Percentiles rank a stretch among this genome's conserved stretches.
Evolutionary conservation across 2,329 filamentous ascomycete species (phyloP).

Genomic region (Xylaria sp.): DNA sequence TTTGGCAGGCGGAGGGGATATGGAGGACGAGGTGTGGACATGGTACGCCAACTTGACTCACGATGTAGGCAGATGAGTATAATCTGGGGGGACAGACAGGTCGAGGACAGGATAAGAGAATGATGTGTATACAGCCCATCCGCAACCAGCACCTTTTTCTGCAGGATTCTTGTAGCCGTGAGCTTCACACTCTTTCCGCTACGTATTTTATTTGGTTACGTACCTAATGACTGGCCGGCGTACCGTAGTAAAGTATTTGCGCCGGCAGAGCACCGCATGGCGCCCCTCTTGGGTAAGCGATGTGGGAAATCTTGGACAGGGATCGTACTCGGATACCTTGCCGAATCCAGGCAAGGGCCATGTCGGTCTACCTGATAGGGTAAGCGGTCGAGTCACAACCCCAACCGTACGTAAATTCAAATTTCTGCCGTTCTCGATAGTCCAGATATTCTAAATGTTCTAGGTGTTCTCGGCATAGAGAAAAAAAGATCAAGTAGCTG

Average conservation of each 20-base stretch:
- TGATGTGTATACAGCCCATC: neutral
- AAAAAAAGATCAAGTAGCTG: too few relatives aligned
- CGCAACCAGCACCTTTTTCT: neutral
- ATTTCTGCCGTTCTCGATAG: neutral
- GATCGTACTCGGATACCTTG: neutral
- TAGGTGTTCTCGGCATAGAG: too few relatives aligned
- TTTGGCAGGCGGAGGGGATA: slow-evolving; percentile 19
- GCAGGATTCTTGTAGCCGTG: neutral
- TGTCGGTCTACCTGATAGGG: slow-evolving; percentile 16
- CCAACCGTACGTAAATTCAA: neutral
- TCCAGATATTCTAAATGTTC: neutral
- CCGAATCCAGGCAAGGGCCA: neutral
- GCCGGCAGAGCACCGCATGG: neutral
- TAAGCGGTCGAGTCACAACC: slow-evolving; percentile 10
- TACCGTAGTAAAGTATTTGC: neutral
- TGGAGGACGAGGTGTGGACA: slow-evolving; percentile 19
- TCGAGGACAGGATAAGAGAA: neutral
- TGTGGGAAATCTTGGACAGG: too few relatives aligned
- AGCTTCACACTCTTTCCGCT: neutral
- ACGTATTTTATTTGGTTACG: neutral
- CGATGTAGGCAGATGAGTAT: neutral
- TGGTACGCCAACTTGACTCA: slow-evolving; percentile 12
- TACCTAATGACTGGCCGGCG: neutral
- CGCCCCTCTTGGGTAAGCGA: too few relatives aligned
- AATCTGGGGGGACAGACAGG: too few relatives aligned